Conservation (phyloP, 2,329 filamentous ascomycete species). For the Colletotrichum shisoi region DNA sequence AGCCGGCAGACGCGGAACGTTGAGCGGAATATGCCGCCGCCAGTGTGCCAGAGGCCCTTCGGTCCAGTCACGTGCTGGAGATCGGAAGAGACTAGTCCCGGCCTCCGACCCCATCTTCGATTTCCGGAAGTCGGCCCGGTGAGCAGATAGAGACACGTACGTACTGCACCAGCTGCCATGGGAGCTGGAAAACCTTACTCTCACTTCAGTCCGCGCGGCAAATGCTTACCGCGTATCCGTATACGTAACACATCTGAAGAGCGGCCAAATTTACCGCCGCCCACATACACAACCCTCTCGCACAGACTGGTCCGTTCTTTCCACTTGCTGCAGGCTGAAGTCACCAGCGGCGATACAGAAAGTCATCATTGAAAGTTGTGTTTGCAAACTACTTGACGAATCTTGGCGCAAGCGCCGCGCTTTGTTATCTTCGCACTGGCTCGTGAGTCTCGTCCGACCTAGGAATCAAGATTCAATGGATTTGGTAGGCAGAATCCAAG, state of each 20-base stretch:
- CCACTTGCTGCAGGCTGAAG: not conserved
- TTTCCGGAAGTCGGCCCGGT: constrained; percentile 12
- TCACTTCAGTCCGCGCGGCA: not conserved
- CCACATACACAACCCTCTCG: not conserved
- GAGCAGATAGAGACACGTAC: not conserved
- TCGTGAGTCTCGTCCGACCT: not conserved
- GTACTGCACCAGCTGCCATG: not conserved
- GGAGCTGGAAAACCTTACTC: constrained; percentile 15
- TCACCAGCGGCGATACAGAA: not conserved
- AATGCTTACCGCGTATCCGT: not conserved
- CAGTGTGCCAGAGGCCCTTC: not conserved
- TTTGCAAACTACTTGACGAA: constrained; percentile 6
- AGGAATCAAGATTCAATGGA: not conserved
- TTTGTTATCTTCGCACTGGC: constrained; percentile 27
- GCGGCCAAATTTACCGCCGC: not conserved
- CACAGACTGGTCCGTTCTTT: constrained; percentile 27
- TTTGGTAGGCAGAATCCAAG: not conserved
- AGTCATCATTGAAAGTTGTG: constrained; percentile 5
- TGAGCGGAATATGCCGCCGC: constrained; percentile 27
- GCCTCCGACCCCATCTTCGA: constrained; percentile 4
- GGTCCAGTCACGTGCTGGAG: not conserved
- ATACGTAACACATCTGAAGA: too few species aligned
- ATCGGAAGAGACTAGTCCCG: constrained; percentile 22
- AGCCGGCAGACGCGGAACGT: constrained; percentile 1
- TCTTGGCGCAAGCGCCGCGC: constrained; percentile 20